Evolutionary conservation across 306 rosid species (phyloP).

Genomic region (Rosa persica): DNA sequence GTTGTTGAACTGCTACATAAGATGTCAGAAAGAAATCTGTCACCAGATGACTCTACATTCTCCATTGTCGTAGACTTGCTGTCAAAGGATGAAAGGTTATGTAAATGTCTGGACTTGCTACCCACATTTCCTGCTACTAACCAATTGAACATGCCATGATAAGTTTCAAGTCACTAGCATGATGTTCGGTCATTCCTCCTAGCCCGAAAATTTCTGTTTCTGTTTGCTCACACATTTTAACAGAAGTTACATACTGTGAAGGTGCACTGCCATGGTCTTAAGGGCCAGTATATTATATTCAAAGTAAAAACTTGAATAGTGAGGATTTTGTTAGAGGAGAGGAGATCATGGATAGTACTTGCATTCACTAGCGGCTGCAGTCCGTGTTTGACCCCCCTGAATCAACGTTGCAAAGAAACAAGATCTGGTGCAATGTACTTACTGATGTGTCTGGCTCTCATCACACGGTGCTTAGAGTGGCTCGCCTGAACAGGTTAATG

Average conservation of each 20-base stretch:
- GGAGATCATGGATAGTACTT: background rate
- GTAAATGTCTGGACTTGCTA: slow-evolving; percentile 34
- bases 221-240: background rate
- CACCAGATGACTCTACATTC: slow-evolving; percentile 34
- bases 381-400: background rate
- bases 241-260: background rate
- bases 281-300: background rate
- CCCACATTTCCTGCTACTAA: slow-evolving; percentile 34
- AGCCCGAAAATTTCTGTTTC: background rate
- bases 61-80: slow-evolving; percentile 39
- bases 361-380: background rate
- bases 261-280: background rate
- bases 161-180: background rate
- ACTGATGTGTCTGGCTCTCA: background rate
- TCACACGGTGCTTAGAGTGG: background rate
- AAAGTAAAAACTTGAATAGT: too few relatives aligned
- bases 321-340: background rate
- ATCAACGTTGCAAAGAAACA: background rate
- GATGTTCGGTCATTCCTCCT: background rate
- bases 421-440: background rate
- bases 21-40: slow-evolving; percentile 33
- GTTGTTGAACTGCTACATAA: slow-evolving; percentile 49
- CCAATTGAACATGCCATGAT: slow-evolving; percentile 1
- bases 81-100: slow-evolving; percentile 33
- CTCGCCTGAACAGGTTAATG: background rate